These are phyloP conservation scores for Linanthus parryae DNA, from an alignment of 148 eudicot genomes.

Conservation along the genomic window DNA sequence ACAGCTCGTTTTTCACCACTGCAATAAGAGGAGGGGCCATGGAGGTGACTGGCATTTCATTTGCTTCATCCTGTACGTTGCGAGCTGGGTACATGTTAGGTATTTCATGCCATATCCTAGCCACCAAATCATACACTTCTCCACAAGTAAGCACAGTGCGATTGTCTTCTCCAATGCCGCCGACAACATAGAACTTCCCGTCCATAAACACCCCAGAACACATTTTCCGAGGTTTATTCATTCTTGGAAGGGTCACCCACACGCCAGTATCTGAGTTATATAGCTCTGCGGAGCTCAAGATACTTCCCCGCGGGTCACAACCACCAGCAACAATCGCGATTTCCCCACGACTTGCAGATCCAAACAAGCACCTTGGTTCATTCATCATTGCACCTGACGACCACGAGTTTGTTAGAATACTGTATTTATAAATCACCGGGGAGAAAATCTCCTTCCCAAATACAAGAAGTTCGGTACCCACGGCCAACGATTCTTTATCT, in stretches of 20 bases:
- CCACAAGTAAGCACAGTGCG: conserved; percentile 56
- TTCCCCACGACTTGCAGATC: conserved; percentile 79
- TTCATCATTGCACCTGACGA: conserved; percentile 66
- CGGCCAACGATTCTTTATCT: conserved; percentile 89
- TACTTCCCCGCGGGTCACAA: conserved; percentile 45
- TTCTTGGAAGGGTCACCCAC: conserved; percentile 59
- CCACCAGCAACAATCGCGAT: conserved; percentile 90
- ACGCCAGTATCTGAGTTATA: conserved; percentile 62
- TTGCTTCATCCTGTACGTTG: conserved; percentile 25
- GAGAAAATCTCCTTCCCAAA: conserved; percentile 61
- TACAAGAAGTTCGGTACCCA: conserved; percentile 85
- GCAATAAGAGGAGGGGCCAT: conserved; percentile 91
- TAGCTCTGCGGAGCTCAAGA: conserved; percentile 52
- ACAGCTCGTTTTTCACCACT: conserved; percentile 70
- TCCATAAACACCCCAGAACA: conserved; percentile 89
- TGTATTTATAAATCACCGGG: conserved; percentile 56
- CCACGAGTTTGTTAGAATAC: conserved; percentile 71
- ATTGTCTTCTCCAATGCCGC: conserved; percentile 61
- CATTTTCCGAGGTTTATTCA: conserved; percentile 71
- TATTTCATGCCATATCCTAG: conserved; percentile 55
- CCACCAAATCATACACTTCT: conserved; percentile 63
- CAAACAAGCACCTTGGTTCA: conserved; percentile 77
- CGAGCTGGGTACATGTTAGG: conserved; percentile 75
- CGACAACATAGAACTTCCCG: conserved; percentile 81
- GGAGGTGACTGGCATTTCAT: conserved; percentile 39